Base-by-base conservation (phyloP, 345 rosid species). In the Hibiscus trionum region DNA sequence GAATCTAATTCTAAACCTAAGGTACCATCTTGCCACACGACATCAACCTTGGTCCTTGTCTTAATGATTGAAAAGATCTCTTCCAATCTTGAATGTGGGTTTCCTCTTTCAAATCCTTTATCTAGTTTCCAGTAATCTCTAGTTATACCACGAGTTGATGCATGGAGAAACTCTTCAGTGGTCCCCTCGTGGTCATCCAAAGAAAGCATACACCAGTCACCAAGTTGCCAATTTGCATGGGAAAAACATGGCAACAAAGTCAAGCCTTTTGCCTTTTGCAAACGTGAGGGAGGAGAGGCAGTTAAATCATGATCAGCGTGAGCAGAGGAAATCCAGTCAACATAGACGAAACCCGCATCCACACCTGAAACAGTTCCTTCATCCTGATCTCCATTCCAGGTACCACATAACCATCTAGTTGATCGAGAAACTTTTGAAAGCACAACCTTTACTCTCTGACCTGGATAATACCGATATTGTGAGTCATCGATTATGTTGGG, bases 151-250 rank as follows among this genome's bases (percentile, higher is more conserved):
- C 62, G 64, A 65, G 75, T 44, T 11, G 69, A 63, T 71, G 73
- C 75, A 72, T 63, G 62, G 37, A 76, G 75, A 75, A 72, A 46
- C 49, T 68, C 72, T 64, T 83, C 84, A 47, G 60, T 73, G 12
- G 53, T 15, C 71, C 73, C 84, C 60, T 66, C 64, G 55, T 39
- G 19, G 19, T 84, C 81, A 73, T 81, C 75, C 55, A 66, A 19
- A 47, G 88, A 81, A 80, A 91, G 90, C 67, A 84, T 73, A 61
- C 97, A 95, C 97, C 92, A 90, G 81, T 95, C 99, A 73, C 97
- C 97, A 26, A 88, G 84, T 79, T 90, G 97, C 99, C 99, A 95
- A 76, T 66, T 86, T 71, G 87, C 93, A 78, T 95, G 89, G 67
- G 82, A 75, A 77, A 87, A 88, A 60, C 84, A 86, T 9, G 90